Evolutionary conservation across 371 early-diverging fungal species (phyloP).

Genomic region (Mortierella sp.): DNA sequence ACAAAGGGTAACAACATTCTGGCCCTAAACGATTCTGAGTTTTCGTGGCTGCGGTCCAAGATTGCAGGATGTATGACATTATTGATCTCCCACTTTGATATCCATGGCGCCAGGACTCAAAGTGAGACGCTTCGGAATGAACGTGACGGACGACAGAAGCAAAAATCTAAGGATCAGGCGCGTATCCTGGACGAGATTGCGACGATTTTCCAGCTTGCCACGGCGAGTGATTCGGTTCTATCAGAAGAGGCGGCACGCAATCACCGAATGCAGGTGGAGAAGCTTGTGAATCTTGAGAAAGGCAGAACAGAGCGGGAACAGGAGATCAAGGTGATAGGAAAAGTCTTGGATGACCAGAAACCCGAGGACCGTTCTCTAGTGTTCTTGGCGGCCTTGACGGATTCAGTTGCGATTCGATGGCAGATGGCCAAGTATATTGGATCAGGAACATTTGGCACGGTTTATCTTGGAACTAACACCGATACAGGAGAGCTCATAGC

Average conservation of each 20-base stretch:
- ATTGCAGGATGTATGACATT: constrained; percentile 85
- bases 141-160: constrained; percentile 55
- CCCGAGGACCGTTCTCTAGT: constrained; percentile 84
- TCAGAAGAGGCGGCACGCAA: constrained; percentile 56
- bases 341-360: constrained; percentile 80
- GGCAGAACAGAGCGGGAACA: constrained; percentile 62
- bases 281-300: constrained; percentile 63
- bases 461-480: constrained; percentile 86
- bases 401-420: constrained; percentile 85
- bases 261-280: constrained; percentile 69
- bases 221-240: constrained; percentile 54
- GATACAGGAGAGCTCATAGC: constrained; percentile 92
- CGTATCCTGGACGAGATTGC: constrained; percentile 37
- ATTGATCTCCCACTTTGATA: constrained; percentile 86
- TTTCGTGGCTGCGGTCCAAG: constrained; percentile 73
- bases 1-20: constrained; percentile 81
- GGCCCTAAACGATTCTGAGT: constrained; percentile 75
- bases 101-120: constrained; percentile 70
- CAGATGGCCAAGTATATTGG: constrained; percentile 90
- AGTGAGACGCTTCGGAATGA: constrained; percentile 59
- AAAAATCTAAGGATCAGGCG: constrained; percentile 21
- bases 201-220: constrained; percentile 31
- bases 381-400: constrained; percentile 79
- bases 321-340: constrained; percentile 75
- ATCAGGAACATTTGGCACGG: constrained; percentile 90